Conservation (phyloP, 148 eudicot species). For the Cornus kousa region DNA sequence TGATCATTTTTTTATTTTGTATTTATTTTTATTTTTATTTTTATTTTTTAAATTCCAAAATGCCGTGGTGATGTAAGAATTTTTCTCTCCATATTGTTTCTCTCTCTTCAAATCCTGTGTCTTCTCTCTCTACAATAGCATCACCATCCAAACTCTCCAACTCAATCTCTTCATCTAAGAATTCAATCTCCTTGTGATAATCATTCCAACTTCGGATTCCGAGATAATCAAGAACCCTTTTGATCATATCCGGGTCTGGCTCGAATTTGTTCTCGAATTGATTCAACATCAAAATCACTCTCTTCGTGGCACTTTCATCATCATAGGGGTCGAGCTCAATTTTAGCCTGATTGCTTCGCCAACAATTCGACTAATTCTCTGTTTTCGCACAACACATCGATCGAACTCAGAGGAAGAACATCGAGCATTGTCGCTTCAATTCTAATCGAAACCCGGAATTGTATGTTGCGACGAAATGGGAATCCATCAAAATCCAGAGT, state of each 20-base stretch:
- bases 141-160: constrained; percentile 27
- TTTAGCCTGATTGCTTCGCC: constrained; percentile 46
- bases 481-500: constrained; percentile 51
- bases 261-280: constrained; percentile 67
- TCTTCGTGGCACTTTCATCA: constrained; percentile 54
- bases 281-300: constrained; percentile 46
- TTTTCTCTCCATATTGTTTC: too few relatives aligned
- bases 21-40: too few relatives aligned
- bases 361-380: constrained; percentile 56
- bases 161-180: constrained; percentile 52
- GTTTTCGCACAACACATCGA: constrained; percentile 43
- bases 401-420: constrained; percentile 36
- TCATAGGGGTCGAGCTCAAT: constrained; percentile 34
- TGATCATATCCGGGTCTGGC: constrained; percentile 46
- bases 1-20: too few relatives aligned
- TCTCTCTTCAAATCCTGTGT: too few relatives aligned
- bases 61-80: too few relatives aligned
- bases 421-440: constrained; percentile 52
- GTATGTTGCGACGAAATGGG: constrained; percentile 31
- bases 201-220: constrained; percentile 54
- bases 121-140: neutral
- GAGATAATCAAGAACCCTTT: constrained; percentile 47
- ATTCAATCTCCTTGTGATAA: constrained; percentile 56
- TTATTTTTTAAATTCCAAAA: too few relatives aligned
- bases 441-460: constrained; percentile 38